phyloP scores from a whole-genome alignment of 495 filamentous ascomycete genomes.

The Poronia punctata region DNA sequence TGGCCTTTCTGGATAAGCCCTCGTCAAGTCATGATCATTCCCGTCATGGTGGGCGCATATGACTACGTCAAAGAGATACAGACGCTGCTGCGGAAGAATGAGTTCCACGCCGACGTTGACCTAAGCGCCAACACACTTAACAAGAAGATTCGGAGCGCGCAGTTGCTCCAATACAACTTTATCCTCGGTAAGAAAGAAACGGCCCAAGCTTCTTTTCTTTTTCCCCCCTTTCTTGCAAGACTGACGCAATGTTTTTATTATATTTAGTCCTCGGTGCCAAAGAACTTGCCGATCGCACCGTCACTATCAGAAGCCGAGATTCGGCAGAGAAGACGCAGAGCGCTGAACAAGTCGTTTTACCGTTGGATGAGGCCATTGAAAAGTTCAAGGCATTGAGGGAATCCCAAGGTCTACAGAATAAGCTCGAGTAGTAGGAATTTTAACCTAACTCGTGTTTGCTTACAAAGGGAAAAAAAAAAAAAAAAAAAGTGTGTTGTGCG shows the following conservation, averaged over 20 bases:
- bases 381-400: slow-evolving; percentile 57
- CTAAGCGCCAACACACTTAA: slow-evolving; percentile 85
- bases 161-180: slow-evolving; percentile 86
- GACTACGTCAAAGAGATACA: slow-evolving; percentile 86
- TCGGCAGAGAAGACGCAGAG: slow-evolving; percentile 35
- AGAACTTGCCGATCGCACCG: slow-evolving; percentile 53
- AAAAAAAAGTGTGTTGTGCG: too few relatives aligned
- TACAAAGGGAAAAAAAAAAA: too few relatives aligned
- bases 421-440: slow-evolving; percentile 9
- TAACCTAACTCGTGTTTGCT: background rate
- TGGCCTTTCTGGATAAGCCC: slow-evolving; percentile 98
- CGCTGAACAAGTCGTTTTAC: slow-evolving; percentile 61
- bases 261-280: slow-evolving; percentile 58
- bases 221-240: background rate
- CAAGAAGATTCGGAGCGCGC: slow-evolving; percentile 89
- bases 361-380: slow-evolving; percentile 55
- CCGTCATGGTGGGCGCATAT: slow-evolving; percentile 76
- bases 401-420: slow-evolving; percentile 23
- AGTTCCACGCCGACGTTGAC: slow-evolving; percentile 80
- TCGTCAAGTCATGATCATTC: slow-evolving; percentile 84
- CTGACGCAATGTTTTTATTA: background rate
- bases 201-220: too few relatives aligned
- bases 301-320: slow-evolving; percentile 71
- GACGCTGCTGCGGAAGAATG: slow-evolving; percentile 45
- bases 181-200: slow-evolving; percentile 61